Evolutionary conservation across 495 filamentous ascomycete species (phyloP).

Genomic region (Penicillium manginii): DNA sequence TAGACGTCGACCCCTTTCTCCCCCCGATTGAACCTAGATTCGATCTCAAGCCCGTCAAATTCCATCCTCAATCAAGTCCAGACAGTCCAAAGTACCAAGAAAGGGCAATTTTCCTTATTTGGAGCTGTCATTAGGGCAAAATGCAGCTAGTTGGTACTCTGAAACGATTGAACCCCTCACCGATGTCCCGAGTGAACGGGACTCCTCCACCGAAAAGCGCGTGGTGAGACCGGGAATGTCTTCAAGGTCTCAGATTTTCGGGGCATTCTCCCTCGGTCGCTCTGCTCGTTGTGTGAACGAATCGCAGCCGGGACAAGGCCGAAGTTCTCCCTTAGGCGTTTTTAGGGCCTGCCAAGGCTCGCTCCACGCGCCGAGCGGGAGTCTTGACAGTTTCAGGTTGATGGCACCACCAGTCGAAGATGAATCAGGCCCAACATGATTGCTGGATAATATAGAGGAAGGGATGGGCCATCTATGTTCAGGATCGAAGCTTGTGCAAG

Average conservation of each 20-base stretch:
- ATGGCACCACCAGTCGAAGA: not conserved
- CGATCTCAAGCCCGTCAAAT: conserved; percentile 16
- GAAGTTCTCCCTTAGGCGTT: conserved; percentile 16
- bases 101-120: not conserved
- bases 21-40: conserved; percentile 6
- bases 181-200: conserved; percentile 11
- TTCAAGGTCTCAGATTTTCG: conserved; percentile 3
- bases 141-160: conserved; percentile 13
- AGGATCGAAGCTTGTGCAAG: not conserved
- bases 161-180: conserved; percentile 22
- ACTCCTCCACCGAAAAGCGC: conserved; percentile 13
- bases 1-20: conserved; percentile 9
- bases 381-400: conserved; percentile 28
- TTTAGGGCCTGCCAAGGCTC: conserved; percentile 25
- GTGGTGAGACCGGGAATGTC: conserved; percentile 20
- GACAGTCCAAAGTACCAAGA: conserved; percentile 9
- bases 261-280: not conserved
- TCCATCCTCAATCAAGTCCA: conserved; percentile 25
- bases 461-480: not conserved
- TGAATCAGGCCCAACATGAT: conserved; percentile 8
- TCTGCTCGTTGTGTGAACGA: conserved; percentile 4
- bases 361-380: conserved; percentile 32
- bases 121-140: conserved; percentile 10
- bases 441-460: conserved; percentile 15
- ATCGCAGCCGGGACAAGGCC: conserved; percentile 19